Evolutionary conservation across 2,329 filamentous ascomycete genomes (phyloP), one percentile per base, ranked within the genome.

Genomic region (Phyllosticta citriasiana): DNA sequence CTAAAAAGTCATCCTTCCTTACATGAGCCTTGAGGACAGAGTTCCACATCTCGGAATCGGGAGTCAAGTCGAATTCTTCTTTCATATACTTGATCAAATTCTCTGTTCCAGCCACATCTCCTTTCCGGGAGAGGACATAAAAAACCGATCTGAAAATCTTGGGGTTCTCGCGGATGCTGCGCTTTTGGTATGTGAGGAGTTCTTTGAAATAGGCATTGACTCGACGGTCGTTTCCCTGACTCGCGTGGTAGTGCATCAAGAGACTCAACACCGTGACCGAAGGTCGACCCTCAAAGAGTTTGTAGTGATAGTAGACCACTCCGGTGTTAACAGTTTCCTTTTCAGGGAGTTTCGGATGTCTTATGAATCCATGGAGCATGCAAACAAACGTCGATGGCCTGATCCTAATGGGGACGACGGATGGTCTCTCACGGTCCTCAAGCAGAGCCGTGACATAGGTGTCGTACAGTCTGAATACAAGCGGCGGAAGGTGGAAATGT

Each of bases 1-100:
- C 82, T n/a, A 84, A 78, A 53, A 89, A 81, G 69, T 94, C 84
- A 55, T 84, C 80, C 0, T 82, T 81, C 66, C 84, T 84, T 19
- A 81, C 80, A 72, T 91, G 83, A 2, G 88, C 86, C 67, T 87
- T 84, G 54, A 97, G 78, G 27, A 96, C 73, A 24, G 86, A 85
- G 69, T 96, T 96, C 87, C 88, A 96, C 64, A 82, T 84, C 40
- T 78, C 71, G 1, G 80, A 71, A 64, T 84, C 83, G 6, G 86
- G 87, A 52, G 76, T 65, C 16, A 88, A 66, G 0, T 77, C 73
- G 67, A 85, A 86, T 57, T 83, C 77, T 6, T 74, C 67, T 25
- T 71, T 69, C 61, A 94, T 83, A n/a, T 80, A 77, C 55, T 83
- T 69, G 63, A 97, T 88, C 40, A 86, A 81, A 22, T 77, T 26